Base-by-base conservation (phyloP, 768 basidiomycete genomes). In the Mycena filopes region DNA sequence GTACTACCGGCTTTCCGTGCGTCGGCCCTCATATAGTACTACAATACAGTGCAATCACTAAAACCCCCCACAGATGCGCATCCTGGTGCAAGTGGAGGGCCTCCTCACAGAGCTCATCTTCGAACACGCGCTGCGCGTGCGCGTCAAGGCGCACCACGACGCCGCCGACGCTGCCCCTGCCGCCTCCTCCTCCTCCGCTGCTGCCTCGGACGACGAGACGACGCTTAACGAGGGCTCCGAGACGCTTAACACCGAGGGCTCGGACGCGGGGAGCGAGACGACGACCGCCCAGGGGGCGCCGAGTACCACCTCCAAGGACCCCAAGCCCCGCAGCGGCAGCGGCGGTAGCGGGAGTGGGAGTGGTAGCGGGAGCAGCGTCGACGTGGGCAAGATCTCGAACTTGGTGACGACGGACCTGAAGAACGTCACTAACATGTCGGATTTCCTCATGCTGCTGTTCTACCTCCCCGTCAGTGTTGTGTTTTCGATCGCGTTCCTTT, bases 311-410 rank as follows among this genome's bases (percentile, higher is more conserved):
- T 63, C 67, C n/a, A 68, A 68, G 38, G 66, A 63, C 36, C 51
- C 62, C 16, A 68, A 64, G 25, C 20, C n/a, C n/a, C n/a, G n/a
- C n/a, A n/a, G n/a, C n/a, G n/a, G n/a, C n/a, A n/a, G n/a, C n/a
- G n/a, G n/a, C n/a, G n/a, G n/a, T n/a, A n/a, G n/a, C n/a, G n/a
- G n/a, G n/a, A n/a, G n/a, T n/a, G n/a, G n/a, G n/a, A n/a, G n/a
- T n/a, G n/a, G n/a, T n/a, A n/a, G n/a, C 41, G 48, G 12, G 42
- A 56, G 47, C 42, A 53, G 47, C 45, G 29, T 66, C 47, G 64
- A 69, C 21, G 83, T 85, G 20, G 88, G 89, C 8, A 85, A 82
- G 69, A 84, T 90, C 74, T 87, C 86, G 72, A 89, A 88, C 51
- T 74, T 89, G 13, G 82, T 89, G 55, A 84, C 86, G 11, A 83